A percentile compares a stretch with the other conserved stretches of the same genome.
phyloP scores from a whole-genome alignment of 169 alveolate species.

The Cryptosporidium xiaoi region DNA sequence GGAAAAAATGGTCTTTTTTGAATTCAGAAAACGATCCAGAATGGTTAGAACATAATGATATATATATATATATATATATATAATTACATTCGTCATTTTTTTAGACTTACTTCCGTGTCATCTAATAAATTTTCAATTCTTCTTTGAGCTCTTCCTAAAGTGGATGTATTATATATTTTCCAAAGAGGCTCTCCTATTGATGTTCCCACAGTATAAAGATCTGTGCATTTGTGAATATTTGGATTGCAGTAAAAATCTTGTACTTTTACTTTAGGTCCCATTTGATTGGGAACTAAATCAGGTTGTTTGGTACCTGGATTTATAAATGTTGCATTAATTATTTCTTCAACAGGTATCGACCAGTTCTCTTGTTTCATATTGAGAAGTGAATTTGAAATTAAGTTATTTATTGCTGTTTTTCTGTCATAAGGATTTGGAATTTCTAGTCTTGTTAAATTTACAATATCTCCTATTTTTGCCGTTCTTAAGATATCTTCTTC shows the following conservation, averaged over 20 bases:
- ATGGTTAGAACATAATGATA: constrained; percentile 68
- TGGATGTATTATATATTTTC: constrained; percentile 67
- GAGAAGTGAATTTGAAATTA: constrained; percentile 32
- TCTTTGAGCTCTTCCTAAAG: constrained; percentile 69
- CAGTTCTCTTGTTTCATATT: constrained; percentile 59
- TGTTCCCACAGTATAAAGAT: constrained; percentile 38
- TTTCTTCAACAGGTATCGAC: constrained; percentile 66
- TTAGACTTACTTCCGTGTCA: constrained; percentile 64
- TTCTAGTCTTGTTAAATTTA: constrained; percentile 44
- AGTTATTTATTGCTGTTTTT: constrained; percentile 26
- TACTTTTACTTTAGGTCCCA: constrained; percentile 58
- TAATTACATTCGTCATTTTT: not conserved
- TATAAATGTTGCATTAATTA: constrained; percentile 68
- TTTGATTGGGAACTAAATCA: constrained; percentile 62
- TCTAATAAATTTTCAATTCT: constrained; percentile 38
- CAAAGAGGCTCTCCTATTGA: constrained; percentile 70
- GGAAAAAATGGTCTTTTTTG: constrained; percentile 76
- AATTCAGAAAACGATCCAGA: constrained; percentile 76
- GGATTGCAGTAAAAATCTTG: constrained; percentile 72
- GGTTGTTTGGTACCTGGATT: constrained; percentile 66
- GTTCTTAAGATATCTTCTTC: constrained; percentile 21
- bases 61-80: not conserved
- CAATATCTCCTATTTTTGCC: constrained; percentile 35
- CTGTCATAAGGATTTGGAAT: constrained; percentile 60
- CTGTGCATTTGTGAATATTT: constrained; percentile 58